These are phyloP conservation scores for Boechera divaricarpa DNA, from an alignment of 345 rosid genomes.

Conservation along the genomic window DNA sequence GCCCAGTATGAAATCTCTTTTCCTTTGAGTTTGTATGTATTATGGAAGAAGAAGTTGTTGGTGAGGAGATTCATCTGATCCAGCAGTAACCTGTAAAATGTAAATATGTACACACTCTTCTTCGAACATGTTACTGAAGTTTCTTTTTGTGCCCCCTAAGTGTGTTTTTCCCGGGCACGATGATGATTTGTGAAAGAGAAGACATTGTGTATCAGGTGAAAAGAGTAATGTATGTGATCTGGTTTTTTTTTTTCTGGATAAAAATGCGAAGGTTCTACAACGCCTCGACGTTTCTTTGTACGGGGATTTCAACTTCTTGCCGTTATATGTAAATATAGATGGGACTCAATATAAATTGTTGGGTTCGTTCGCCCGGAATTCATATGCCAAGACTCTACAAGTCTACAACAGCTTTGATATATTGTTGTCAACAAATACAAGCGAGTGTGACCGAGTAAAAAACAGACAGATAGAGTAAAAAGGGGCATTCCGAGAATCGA, in stretches of 20 bases:
- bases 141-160: neutral
- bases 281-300: neutral
- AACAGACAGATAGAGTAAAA: neutral
- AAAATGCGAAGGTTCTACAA: neutral
- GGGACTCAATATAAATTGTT: too few relatives aligned
- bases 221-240: conserved; percentile 2
- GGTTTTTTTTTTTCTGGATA: neutral
- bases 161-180: neutral
- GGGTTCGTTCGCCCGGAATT: too few relatives aligned
- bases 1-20: conserved; percentile 53
- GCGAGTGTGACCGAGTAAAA: too few relatives aligned
- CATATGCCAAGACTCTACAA: too few relatives aligned
- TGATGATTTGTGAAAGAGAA: conserved; percentile 24
- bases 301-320: too few relatives aligned
- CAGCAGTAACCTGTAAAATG: conserved; percentile 31
- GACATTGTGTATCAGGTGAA: conserved; percentile 7
- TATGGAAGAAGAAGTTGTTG: conserved; percentile 24
- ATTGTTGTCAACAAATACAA: too few relatives aligned
- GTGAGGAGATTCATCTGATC: conserved; percentile 5
- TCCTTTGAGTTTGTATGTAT: conserved; percentile 16
- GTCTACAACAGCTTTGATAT: too few relatives aligned
- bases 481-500: conserved; percentile 79
- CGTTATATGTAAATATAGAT: too few relatives aligned
- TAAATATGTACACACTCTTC: conserved; percentile 26
- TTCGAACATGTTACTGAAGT: conserved; percentile 24